Evolutionary conservation across 2,329 filamentous ascomycete genomes (phyloP).

Genomic region (Biscogniauxia marginata): DNA sequence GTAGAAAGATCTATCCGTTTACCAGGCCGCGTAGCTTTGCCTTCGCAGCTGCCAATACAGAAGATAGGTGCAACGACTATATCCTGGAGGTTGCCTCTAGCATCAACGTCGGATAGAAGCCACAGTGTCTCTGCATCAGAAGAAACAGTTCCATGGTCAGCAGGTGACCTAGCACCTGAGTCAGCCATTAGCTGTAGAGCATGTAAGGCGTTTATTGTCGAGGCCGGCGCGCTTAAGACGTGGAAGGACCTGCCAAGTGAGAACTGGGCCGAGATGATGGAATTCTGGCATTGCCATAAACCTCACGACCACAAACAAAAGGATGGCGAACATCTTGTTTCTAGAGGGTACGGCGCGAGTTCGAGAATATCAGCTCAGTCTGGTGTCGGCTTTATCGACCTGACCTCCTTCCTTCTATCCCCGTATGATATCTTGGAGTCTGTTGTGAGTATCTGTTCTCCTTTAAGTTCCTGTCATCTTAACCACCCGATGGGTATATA

Average conservation of each 20-base stretch:
- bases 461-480: constrained; percentile 7
- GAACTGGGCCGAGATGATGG: constrained; percentile 99
- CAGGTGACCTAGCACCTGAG: constrained; percentile 42
- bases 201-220: constrained; percentile 41
- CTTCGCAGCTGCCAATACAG: constrained; percentile 38
- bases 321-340: constrained; percentile 48
- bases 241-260: constrained; percentile 97
- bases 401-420: constrained; percentile 71
- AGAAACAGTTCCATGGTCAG: constrained; percentile 55
- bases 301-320: constrained; percentile 60
- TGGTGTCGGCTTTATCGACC: constrained; percentile 75
- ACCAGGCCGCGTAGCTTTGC: constrained; percentile 40
- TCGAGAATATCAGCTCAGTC: constrained; percentile 66
- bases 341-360: constrained; percentile 81
- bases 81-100: constrained; percentile 55
- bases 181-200: constrained; percentile 43
- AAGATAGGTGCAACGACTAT: constrained; percentile 34
- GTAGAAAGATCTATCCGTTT: constrained; percentile 37
- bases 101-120: neutral
- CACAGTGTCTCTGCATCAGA: constrained; percentile 24
- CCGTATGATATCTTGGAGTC: constrained; percentile 60
- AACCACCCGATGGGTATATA: constrained; percentile 48
- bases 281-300: constrained; percentile 99
- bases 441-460: constrained; percentile 37
- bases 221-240: constrained; percentile 38